phyloP scores from a whole-genome alignment of 768 basidiomycete genomes.

The Boletus vinaceobasis region DNA sequence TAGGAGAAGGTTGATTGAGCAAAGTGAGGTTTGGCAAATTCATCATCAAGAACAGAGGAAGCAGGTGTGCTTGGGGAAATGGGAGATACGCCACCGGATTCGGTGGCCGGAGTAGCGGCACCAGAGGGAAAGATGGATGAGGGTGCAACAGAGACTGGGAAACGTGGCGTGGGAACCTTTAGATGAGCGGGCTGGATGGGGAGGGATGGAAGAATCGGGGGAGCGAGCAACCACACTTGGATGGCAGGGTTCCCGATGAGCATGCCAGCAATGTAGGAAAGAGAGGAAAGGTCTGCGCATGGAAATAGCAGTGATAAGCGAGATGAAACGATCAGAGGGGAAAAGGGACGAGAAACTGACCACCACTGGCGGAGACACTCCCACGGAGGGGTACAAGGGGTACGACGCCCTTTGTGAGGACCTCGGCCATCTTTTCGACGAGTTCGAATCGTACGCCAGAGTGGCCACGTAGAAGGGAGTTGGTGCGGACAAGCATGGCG shows the following conservation, averaged over 20 bases:
- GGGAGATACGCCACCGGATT: conserved; percentile 42
- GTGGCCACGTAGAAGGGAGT: conserved; percentile 85
- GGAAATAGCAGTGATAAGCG: conserved; percentile 7
- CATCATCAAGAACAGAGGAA: conserved; percentile 25
- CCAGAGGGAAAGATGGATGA: conserved; percentile 15
- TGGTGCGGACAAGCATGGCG: conserved; percentile 83
- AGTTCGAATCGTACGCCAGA: conserved; percentile 82
- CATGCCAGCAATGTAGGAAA: conserved; percentile 81
- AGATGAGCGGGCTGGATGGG: background rate
- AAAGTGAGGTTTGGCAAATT: conserved; percentile 8
- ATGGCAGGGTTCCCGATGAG: conserved; percentile 79
- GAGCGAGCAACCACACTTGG: conserved; percentile 56
- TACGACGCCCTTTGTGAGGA: conserved; percentile 69
- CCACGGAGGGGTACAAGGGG: conserved; percentile 81
- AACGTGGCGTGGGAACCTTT: conserved; percentile 17
- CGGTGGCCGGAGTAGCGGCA: conserved; percentile 15
- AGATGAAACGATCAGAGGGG: background rate
- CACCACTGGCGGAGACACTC: conserved; percentile 81
- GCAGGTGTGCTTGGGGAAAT: conserved; percentile 39
- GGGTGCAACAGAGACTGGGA: background rate
- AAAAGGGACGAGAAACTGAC: conserved; percentile 33
- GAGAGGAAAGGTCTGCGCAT: conserved; percentile 61
- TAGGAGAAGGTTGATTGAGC: background rate
- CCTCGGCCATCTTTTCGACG: conserved; percentile 71
- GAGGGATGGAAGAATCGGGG: conserved; percentile 4